These are phyloP conservation scores for Arachnomyces sp. DNA, from an alignment of 2,329 filamentous ascomycete genomes.

Conservation along the genomic window DNA sequence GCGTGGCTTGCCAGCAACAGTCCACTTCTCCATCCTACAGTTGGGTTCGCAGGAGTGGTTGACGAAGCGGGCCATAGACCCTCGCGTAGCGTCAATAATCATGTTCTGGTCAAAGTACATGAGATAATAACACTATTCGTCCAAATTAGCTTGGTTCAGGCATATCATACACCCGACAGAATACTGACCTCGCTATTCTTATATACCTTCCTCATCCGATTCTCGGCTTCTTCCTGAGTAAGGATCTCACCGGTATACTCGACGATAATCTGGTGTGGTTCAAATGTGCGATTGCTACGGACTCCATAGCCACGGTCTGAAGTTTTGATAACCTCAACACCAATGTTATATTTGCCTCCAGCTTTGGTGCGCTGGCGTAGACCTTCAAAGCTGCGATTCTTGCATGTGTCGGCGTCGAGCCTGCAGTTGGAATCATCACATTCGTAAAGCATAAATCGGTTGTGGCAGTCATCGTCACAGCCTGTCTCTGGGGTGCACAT, in stretches of 20 bases:
- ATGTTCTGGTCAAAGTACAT: conserved; percentile 99
- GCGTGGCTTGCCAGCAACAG: conserved; percentile 81
- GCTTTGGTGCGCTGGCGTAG: conserved; percentile 65
- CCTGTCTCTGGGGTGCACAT: conserved; percentile 69
- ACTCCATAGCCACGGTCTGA: conserved; percentile 82
- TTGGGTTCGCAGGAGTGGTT: conserved; percentile 97
- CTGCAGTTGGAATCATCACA: conserved; percentile 87
- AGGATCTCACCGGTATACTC: conserved; percentile 98
- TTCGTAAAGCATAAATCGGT: conserved; percentile 94
- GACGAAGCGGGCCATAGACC: conserved; percentile 93
- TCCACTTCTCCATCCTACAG: conserved; percentile 97
- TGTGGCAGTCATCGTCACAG: conserved; percentile 85
- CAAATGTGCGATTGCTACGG: conserved; percentile 78
- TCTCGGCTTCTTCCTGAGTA: conserved; percentile 85
- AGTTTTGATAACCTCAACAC: conserved; percentile 92
- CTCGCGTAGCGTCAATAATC: conserved; percentile 94
- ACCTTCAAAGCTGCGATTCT: conserved; percentile 79
- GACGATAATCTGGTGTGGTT: conserved; percentile 89
- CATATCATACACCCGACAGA: background rate
- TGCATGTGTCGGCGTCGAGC: conserved; percentile 62
- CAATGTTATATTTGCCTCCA: conserved; percentile 80
- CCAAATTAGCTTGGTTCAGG: conserved; percentile 8
- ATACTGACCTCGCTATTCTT: conserved; percentile 76
- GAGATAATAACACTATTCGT: conserved; percentile 77
- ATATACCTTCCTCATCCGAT: conserved; percentile 87